phyloP scores from a whole-genome alignment of 2,329 filamentous ascomycete species.

The Cladorrhinum sp. region DNA sequence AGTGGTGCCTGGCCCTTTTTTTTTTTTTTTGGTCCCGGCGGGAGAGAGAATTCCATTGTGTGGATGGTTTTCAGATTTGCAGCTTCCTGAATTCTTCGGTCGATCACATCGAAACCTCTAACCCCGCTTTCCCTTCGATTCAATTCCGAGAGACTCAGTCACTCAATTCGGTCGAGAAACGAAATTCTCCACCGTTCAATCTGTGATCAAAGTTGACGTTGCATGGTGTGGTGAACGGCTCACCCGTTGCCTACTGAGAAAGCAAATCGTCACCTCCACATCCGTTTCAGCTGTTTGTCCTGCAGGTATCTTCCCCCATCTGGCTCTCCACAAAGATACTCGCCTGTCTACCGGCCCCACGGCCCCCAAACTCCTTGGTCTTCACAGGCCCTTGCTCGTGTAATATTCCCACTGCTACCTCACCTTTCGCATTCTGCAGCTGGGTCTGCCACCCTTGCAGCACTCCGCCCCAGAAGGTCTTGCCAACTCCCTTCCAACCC shows the following conservation, averaged over 20 bases:
- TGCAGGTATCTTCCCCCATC: slow-evolving; percentile 10
- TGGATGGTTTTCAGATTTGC: background rate
- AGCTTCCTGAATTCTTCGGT: background rate
- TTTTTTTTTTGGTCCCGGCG: too few species aligned
- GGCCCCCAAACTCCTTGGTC: slow-evolving; percentile 11
- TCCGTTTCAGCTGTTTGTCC: slow-evolving; percentile 9
- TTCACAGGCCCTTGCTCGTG: slow-evolving; percentile 20
- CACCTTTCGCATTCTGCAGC: slow-evolving; percentile 10
- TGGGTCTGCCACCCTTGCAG: slow-evolving; percentile 25
- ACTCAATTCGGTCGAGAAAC: background rate
- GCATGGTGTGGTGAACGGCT: background rate
- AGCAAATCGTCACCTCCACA: background rate
- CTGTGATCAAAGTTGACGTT: background rate
- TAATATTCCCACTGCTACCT: slow-evolving; percentile 26
- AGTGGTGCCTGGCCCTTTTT: slow-evolving; percentile 6
- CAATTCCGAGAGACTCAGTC: too few species aligned
- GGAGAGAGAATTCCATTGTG: background rate
- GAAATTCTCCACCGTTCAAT: background rate
- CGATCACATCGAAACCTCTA: background rate
- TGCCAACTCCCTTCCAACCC: slow-evolving; percentile 23
- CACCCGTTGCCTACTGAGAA: background rate
- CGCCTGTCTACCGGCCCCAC: slow-evolving; percentile 2
- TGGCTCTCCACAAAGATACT: slow-evolving; percentile 1
- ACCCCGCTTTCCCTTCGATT: background rate
- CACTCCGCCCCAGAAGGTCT: slow-evolving; percentile 27